Evolutionary conservation across 495 filamentous ascomycete species (phyloP), one percentile per base, ranked within the genome.

Genomic region (Pyronema domesticum): DNA sequence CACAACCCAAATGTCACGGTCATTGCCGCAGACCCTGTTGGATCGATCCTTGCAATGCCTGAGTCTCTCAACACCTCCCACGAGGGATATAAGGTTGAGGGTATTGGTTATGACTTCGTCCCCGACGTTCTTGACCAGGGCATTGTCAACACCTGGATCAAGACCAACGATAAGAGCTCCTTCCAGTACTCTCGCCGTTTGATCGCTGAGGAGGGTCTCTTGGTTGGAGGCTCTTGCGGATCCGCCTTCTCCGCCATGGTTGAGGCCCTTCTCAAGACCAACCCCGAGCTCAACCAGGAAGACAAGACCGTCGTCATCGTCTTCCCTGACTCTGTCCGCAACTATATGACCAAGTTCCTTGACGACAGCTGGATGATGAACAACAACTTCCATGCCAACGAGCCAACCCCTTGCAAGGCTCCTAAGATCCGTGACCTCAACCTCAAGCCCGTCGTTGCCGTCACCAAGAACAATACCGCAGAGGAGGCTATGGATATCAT

Each of bases 281-380:
- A 94, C 62, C 59, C 60, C 0, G 54, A 60, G 19, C 55, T 64
- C 10, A 55, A 66, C 23, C 46, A 57, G 9, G 49, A 53, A 13
- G 57, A 44, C 7, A 67, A 66, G 44, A 77, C 86, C 10, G 79
- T 96, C 0, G 91, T 98, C 13, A 85, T 95, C 11, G 73, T 99
- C 34, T 71, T 94, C 35, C 93, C 91, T 0, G 91, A 99, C 67
- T 94, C 87, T 69, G 95, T 99, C 60, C 77, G 91, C 60, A 94
- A 85, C 66, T 99, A 99, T 66, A 79, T 99, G n/a, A 88, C 82
- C 69, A 99, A 99, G 76, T 98, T 98, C 65, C 85, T 88, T 58
- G 93, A 98, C 64, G 91, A 98, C 65, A 87, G 95, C 69, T 96
- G 93, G 93, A 81, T 96, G 47, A 87, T 85, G 48, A 89, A 89